phyloP scores from a whole-genome alignment of 148 eudicot species.

The Euryodendron excelsum region DNA sequence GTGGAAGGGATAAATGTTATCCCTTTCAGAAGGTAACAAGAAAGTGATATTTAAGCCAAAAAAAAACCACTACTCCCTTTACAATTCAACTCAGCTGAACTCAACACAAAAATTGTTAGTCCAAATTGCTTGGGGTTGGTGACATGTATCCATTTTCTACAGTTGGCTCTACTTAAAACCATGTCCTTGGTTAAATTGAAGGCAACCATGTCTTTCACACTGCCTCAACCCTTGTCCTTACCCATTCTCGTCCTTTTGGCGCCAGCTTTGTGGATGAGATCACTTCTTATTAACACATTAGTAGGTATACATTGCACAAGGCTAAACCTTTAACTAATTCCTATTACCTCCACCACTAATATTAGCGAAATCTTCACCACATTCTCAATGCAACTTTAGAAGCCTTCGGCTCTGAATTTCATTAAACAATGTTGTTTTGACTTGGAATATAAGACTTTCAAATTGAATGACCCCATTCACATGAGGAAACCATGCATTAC shows the following conservation, averaged over 20 bases:
- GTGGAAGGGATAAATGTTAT: too few species aligned
- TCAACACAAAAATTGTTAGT: neutral
- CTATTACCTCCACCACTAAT: too few species aligned
- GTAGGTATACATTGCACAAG: too few species aligned
- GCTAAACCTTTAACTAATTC: neutral
- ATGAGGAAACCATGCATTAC: neutral
- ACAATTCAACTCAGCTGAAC: too few species aligned
- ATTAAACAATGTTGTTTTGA: neutral
- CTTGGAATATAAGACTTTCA: neutral
- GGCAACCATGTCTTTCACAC: neutral
- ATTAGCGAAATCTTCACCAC: neutral
- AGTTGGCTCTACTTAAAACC: neutral
- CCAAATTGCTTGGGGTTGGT: neutral
- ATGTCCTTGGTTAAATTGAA: neutral
- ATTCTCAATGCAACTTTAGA: neutral
- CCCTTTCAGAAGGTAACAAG: too few species aligned
- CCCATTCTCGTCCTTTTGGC: neutral
- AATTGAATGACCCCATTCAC: neutral
- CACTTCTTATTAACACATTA: too few species aligned
- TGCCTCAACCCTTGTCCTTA: neutral
- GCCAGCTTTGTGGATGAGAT: too few species aligned
- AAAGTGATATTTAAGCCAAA: too few species aligned
- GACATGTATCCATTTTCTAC: neutral
- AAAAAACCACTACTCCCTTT: too few species aligned
- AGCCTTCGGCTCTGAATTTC: neutral